Evolutionary conservation across 1,139 yeast genomes (phyloP), one percentile per base, ranked within the genome.

Genomic region (Arxiozyma slooffiae): DNA sequence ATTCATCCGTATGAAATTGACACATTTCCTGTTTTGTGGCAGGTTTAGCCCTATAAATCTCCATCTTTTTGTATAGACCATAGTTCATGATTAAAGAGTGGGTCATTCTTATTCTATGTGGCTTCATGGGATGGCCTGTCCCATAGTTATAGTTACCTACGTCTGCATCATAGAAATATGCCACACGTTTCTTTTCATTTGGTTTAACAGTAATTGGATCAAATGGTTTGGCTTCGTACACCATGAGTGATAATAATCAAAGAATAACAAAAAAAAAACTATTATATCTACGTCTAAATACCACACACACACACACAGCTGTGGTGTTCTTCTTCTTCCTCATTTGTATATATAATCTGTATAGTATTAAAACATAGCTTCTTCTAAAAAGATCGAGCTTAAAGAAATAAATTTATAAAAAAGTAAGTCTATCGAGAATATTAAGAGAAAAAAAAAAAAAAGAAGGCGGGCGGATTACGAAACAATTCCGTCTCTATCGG

Each of bases 1-100:
- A 92, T 67, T 92, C 97, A 70, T 92, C 97, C 4, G 97, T 89
- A 67, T 92, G 98, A 68, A 92, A 90, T 70, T 92, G 97, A 63
- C 97, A 89, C 97, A 92, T 90, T 66, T 92, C 98, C 69, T 90
- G 97, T 66, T 89, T 86, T 34, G 98, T 90, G 42, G 98, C 98
- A 0, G 98, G 97, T 68, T 92, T 92, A 47, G 97, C 97, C 50
- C 95, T 71, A 68, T 90, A 90, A 50, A 92, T 90, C 69, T 92
- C 97, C 97, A 92, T 92, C 71, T 90, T 86, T 70, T 90, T 88
- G 73, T 92, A 90, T 53, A 92, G 76, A 2, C 97, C 98, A 67
- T 92, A 92, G 72, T 92, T 92, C 97, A 92, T 92, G 60, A 92
- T 86, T 63, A 92, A 76, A 38, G 96, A 85, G 69, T 92, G 97